These are phyloP conservation scores for Salix viminalis DNA, from an alignment of 345 rosid genomes.

Conservation along the genomic window DNA sequence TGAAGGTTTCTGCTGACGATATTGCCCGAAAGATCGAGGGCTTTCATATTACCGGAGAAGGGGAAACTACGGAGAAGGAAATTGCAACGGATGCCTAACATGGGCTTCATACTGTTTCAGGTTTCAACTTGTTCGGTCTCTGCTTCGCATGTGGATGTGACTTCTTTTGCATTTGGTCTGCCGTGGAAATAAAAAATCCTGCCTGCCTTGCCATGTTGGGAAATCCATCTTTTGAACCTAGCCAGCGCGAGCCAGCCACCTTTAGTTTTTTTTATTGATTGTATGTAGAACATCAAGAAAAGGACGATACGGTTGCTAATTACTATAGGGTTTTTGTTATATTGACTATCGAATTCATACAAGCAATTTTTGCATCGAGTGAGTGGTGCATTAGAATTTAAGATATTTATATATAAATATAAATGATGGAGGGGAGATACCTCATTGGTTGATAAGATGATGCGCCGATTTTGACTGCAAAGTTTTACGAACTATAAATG, in stretches of 20 bases:
- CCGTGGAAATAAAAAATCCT: constrained; percentile 2
- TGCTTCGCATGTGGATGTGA: neutral
- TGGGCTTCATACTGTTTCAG: neutral
- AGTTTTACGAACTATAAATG: no score
- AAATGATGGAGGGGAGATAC: no score
- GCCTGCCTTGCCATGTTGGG: neutral
- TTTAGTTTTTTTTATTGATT: neutral
- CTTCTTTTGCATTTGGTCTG: neutral
- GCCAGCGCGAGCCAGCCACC: neutral
- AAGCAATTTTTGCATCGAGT: neutral
- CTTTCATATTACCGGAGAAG: constrained; percentile 20
- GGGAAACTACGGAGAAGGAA: constrained; percentile 12
- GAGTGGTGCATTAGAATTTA: no score
- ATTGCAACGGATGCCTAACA: neutral
- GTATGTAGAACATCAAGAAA: neutral
- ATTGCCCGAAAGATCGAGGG: constrained; percentile 23
- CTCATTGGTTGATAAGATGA: no score
- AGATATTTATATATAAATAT: no score
- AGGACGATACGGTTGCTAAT: neutral
- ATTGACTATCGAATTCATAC: neutral
- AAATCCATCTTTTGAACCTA: neutral
- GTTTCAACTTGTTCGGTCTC: neutral
- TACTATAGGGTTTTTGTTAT: neutral
- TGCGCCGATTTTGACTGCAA: no score
- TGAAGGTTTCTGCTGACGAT: constrained; percentile 20